Evolutionary conservation across 345 rosid species (phyloP).

Genomic region (Pistacia atlantica): DNA sequence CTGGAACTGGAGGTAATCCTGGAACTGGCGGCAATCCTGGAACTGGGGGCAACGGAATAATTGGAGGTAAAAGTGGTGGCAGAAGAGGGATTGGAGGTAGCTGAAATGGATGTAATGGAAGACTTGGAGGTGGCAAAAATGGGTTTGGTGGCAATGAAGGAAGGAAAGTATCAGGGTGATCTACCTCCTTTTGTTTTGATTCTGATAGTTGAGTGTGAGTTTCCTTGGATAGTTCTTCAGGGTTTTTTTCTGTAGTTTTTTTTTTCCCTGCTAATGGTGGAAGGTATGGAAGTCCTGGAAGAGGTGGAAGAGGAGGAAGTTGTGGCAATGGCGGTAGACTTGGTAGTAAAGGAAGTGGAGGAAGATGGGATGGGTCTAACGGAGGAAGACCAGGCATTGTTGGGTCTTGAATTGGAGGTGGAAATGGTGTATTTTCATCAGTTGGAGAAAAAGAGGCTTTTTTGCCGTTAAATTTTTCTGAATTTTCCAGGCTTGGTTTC

Average conservation of each 20-base stretch:
- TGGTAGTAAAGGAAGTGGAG: constrained; percentile 47
- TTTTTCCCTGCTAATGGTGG: constrained; percentile 44
- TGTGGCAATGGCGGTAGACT: constrained; percentile 51
- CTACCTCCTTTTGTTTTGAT: constrained; percentile 17
- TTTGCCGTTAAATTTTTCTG: constrained; percentile 19
- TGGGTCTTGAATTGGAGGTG: constrained; percentile 47
- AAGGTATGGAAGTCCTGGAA: constrained; percentile 39
- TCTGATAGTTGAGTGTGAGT: constrained; percentile 12
- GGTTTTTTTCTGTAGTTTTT: constrained; percentile 4
- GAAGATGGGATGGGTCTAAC: constrained; percentile 19
- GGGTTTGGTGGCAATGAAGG: constrained; percentile 34
- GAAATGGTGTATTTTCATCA: constrained; percentile 32
- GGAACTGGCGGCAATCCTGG: no score
- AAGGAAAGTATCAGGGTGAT: constrained; percentile 5
- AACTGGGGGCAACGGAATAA: no score
- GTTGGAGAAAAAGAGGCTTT: constrained; percentile 2
- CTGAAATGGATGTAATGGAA: constrained; percentile 20
- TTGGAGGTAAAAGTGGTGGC: constrained; percentile 26
- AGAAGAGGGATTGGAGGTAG: constrained; percentile 40
- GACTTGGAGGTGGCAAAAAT: constrained; percentile 3
- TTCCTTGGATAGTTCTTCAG: background rate
- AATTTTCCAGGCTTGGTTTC: constrained; percentile 40
- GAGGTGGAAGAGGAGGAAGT: constrained; percentile 52
- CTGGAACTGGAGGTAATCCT: no score
- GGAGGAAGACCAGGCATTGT: constrained; percentile 30